Percentiles rank a stretch among this genome's conserved stretches.
phyloP scores from a whole-genome alignment of 129 eudicot genomes.

The Flaveria linearis region DNA sequence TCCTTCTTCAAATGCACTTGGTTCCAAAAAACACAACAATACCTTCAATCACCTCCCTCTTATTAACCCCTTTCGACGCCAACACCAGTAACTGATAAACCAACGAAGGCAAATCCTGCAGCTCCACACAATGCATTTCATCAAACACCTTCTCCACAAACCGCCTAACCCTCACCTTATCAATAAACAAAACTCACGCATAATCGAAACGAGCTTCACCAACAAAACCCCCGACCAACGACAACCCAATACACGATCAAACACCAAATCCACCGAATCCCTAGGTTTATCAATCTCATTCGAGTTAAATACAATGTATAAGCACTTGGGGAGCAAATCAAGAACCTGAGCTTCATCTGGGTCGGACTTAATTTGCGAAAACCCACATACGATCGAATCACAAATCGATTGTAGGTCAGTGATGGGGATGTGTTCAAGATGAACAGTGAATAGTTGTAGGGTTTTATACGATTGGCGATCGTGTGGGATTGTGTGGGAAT shows the following conservation, averaged over 20 bases:
- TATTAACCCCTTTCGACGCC: slow-evolving; percentile 70
- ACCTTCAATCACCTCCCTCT: slow-evolving; percentile 64
- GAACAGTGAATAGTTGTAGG: slow-evolving; percentile 47
- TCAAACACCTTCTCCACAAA: slow-evolving; percentile 63
- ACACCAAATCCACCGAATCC: slow-evolving; percentile 35
- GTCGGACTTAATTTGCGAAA: slow-evolving; percentile 34
- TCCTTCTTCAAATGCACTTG: slow-evolving; percentile 36
- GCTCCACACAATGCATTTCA: slow-evolving; percentile 54
- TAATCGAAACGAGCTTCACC: slow-evolving; percentile 58
- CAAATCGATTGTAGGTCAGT: slow-evolving; percentile 33
- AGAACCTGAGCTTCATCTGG: slow-evolving; percentile 65
- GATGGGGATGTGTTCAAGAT: slow-evolving; percentile 43
- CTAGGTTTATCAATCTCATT: slow-evolving; percentile 43
- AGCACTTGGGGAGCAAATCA: slow-evolving; percentile 56
- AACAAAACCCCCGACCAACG: slow-evolving; percentile 62
- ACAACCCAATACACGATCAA: slow-evolving; percentile 41
- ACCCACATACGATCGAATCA: slow-evolving; percentile 36
- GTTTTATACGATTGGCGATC: slow-evolving; percentile 50
- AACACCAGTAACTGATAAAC: slow-evolving; percentile 75
- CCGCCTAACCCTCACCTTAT: slow-evolving; percentile 49
- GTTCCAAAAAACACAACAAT: slow-evolving; percentile 64
- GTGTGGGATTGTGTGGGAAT: slow-evolving; percentile 53
- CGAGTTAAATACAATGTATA: slow-evolving; percentile 42
- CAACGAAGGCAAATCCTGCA: slow-evolving; percentile 77
- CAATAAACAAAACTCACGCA: slow-evolving; percentile 57